These are phyloP conservation scores for Adansonia madagascariensis DNA, from an alignment of 441 rosid genomes.

Conservation along the genomic window DNA sequence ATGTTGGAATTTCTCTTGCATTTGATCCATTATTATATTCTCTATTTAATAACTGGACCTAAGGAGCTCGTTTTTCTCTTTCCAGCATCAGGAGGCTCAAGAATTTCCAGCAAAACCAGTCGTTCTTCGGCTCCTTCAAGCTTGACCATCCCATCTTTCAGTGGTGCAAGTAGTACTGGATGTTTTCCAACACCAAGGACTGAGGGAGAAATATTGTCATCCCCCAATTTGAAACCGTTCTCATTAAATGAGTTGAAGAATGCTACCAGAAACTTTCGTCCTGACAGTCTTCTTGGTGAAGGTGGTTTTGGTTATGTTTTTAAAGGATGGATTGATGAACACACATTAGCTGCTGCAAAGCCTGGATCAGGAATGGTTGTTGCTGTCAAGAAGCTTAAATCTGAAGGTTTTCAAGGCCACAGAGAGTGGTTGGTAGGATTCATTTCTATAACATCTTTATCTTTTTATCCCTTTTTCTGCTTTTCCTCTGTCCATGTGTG, in stretches of 20 bases:
- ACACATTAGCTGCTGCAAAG: constrained; percentile 49
- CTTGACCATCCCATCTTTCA: constrained; percentile 59
- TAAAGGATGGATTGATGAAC: constrained; percentile 71
- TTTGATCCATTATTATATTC: background rate
- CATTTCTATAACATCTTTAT: constrained; percentile 1
- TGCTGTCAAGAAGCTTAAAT: constrained; percentile 69
- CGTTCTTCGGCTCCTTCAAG: constrained; percentile 56
- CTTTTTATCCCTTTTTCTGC: background rate
- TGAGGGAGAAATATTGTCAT: constrained; percentile 63
- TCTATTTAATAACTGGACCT: constrained; percentile 15
- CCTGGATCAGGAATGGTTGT: constrained; percentile 70
- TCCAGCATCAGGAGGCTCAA: constrained; percentile 55
- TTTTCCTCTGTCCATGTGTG: background rate
- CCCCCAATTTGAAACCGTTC: constrained; percentile 64
- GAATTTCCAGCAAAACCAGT: constrained; percentile 55
- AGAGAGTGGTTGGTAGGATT: constrained; percentile 71
- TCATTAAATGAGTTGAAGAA: constrained; percentile 56
- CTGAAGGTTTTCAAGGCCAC: constrained; percentile 73
- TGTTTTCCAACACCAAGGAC: constrained; percentile 64
- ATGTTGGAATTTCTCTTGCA: background rate
- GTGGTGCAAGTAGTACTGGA: constrained; percentile 48
- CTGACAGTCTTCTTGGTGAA: constrained; percentile 63
- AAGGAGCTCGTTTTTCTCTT: constrained; percentile 29
- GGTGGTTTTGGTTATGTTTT: constrained; percentile 74
- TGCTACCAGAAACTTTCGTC: constrained; percentile 69